phyloP scores from a whole-genome alignment of 345 rosid species.

The Gossypium arboreum region DNA sequence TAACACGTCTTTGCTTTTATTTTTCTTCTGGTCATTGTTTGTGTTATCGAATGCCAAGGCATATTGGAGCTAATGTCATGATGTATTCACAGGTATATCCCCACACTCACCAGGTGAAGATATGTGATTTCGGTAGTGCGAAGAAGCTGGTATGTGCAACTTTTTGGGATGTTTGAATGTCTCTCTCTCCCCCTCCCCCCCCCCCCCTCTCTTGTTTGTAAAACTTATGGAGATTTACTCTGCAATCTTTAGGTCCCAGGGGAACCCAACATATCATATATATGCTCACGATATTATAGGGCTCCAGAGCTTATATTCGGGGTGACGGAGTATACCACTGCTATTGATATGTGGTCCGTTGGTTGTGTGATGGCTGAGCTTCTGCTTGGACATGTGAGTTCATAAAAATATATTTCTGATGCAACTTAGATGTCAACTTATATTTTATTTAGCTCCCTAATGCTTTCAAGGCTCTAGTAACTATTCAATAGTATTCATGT shows the following conservation, averaged over 20 bases:
- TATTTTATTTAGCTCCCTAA: background rate
- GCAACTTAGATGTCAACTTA: background rate
- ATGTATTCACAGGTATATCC: conserved; percentile 71
- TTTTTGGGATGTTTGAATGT: conserved; percentile 2
- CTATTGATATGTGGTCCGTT: conserved; percentile 97
- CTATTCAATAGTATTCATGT: background rate
- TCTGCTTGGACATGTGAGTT: conserved; percentile 77
- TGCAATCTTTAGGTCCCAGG: conserved; percentile 73
- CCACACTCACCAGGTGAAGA: conserved; percentile 82
- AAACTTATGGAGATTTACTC: conserved; percentile 11
- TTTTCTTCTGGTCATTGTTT: background rate
- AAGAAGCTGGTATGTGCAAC: conserved; percentile 81
- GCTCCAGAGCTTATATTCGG: conserved; percentile 99
- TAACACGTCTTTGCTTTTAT: background rate
- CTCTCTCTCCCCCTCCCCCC: background rate
- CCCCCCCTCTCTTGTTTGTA: background rate
- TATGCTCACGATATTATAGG: conserved; percentile 95
- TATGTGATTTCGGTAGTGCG: conserved; percentile 98
- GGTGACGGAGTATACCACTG: conserved; percentile 85
- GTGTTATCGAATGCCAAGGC: background rate
- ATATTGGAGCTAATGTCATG: conserved; percentile 17
- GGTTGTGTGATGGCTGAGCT: conserved; percentile 98
- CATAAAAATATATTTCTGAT: background rate
- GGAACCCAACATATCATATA: conserved; percentile 95
- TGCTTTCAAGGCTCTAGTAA: conserved; percentile 3